These are phyloP conservation scores for Pleurotus eryngii DNA, from an alignment of 768 basidiomycete species.

Conservation along the genomic window DNA sequence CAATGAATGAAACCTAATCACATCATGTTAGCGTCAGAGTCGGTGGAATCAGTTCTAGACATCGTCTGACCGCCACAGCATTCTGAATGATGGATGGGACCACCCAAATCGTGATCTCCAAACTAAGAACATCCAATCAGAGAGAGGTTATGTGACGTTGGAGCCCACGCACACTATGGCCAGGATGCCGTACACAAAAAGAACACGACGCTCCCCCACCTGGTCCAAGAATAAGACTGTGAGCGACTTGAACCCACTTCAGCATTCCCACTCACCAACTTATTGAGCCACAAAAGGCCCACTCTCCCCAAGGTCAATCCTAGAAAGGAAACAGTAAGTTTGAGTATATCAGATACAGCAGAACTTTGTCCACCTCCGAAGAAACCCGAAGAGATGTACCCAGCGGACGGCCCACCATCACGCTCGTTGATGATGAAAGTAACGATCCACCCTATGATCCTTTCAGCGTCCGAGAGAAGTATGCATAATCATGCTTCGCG, in stretches of 20 bases:
- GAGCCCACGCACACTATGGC: conserved; percentile 27
- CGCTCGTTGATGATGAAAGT: conserved; percentile 45
- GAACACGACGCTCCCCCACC: conserved; percentile 30
- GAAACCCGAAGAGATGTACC: conserved; percentile 41
- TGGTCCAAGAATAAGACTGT: conserved; percentile 7
- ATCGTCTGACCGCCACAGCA: conserved; percentile 37
- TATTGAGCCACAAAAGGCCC: conserved; percentile 47
- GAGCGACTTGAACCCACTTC: neutral
- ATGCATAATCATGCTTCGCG: no score
- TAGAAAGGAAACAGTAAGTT: conserved; percentile 5
- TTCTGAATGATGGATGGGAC: conserved; percentile 48
- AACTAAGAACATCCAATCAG: conserved; percentile 15
- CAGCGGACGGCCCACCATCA: conserved; percentile 42
- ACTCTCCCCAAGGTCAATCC: conserved; percentile 53
- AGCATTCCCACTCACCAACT: conserved; percentile 23
- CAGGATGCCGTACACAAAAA: conserved; percentile 29
- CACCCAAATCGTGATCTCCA: conserved; percentile 52
- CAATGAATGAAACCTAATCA: conserved; percentile 39
- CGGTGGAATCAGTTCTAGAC: neutral
- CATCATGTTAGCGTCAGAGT: neutral
- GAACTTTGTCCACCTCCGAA: conserved; percentile 16
- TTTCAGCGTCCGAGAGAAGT: no score
- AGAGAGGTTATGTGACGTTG: neutral
- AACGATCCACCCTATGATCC: conserved; percentile 47
- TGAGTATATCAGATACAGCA: neutral